phyloP scores from a whole-genome alignment of 2,329 filamentous ascomycete species.

The Albophoma yamanashiensis region DNA sequence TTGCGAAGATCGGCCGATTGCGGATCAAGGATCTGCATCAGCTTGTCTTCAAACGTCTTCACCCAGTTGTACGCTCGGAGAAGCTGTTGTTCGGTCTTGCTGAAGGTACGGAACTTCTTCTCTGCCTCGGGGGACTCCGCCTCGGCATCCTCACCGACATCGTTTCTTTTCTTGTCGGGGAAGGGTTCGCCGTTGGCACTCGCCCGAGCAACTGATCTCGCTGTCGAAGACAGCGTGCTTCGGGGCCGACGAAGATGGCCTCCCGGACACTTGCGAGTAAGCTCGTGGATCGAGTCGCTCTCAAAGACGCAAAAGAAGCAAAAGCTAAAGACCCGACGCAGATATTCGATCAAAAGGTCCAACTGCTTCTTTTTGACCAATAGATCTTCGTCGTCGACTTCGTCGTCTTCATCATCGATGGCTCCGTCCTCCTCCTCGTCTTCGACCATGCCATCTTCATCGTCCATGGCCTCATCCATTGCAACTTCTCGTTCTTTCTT shows the following conservation, averaged over 20 bases:
- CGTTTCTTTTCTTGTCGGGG: slow-evolving; percentile 67
- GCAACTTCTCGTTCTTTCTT: slow-evolving; percentile 51
- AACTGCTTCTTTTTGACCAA: slow-evolving; percentile 93
- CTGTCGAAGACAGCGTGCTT: slow-evolving; percentile 70
- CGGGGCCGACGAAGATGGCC: slow-evolving; percentile 91
- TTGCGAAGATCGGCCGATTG: slow-evolving; percentile 81
- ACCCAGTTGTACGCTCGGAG: slow-evolving; percentile 98
- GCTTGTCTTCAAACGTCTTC: slow-evolving; percentile 94
- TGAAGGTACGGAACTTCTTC: slow-evolving; percentile 59
- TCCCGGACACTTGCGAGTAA: slow-evolving; percentile 90
- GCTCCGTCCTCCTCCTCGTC: slow-evolving; percentile 76
- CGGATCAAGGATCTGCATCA: slow-evolving; percentile 84
- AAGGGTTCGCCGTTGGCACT: slow-evolving; percentile 77
- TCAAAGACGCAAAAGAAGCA: slow-evolving; percentile 99
- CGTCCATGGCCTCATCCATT: slow-evolving; percentile 52
- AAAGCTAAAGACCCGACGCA: slow-evolving; percentile 94
- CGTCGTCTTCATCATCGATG: slow-evolving; percentile 78
- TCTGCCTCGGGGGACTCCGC: slow-evolving; percentile 39
- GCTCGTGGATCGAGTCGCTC: slow-evolving; percentile 91
- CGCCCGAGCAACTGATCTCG: slow-evolving; percentile 75
- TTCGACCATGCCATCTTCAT: slow-evolving; percentile 54
- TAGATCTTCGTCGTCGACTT: slow-evolving; percentile 82
- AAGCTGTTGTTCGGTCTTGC: slow-evolving; percentile 82
- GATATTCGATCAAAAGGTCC: slow-evolving; percentile 90
- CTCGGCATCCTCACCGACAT: slow-evolving; percentile 53